Evolutionary conservation across 371 early-diverging fungal species (phyloP).

Genomic region (Umbelopsis sp.): DNA sequence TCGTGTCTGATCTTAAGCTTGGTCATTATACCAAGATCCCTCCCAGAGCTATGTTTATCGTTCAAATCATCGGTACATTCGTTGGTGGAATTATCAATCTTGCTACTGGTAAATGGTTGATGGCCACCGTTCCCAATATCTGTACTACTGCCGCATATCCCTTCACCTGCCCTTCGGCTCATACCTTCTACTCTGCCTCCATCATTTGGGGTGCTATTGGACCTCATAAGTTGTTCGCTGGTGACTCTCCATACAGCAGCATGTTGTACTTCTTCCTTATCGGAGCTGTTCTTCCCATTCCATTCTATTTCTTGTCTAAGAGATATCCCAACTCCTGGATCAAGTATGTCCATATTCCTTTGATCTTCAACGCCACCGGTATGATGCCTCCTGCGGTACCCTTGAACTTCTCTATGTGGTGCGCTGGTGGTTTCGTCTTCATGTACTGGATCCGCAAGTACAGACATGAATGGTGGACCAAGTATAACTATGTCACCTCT

Average conservation of each 20-base stretch:
- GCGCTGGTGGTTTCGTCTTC: slow-evolving; percentile 65
- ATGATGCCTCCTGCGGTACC: slow-evolving; percentile 73
- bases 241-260: slow-evolving; percentile 53
- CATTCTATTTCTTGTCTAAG: slow-evolving; percentile 55
- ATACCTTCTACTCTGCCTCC: slow-evolving; percentile 67
- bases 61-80: slow-evolving; percentile 61
- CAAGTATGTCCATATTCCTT: slow-evolving; percentile 64
- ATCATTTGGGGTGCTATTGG: slow-evolving; percentile 79
- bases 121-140: slow-evolving; percentile 59
- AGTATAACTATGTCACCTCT: slow-evolving; percentile 75
- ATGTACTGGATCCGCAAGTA: slow-evolving; percentile 62
- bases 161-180: slow-evolving; percentile 66
- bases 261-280: slow-evolving; percentile 66
- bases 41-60: slow-evolving; percentile 70
- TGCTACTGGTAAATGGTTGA: slow-evolving; percentile 63
- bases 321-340: slow-evolving; percentile 54
- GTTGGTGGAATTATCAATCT: slow-evolving; percentile 67
- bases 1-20: slow-evolving; percentile 68
- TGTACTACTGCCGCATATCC: slow-evolving; percentile 53
- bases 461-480: slow-evolving; percentile 65
- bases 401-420: slow-evolving; percentile 66
- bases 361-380: slow-evolving; percentile 67
- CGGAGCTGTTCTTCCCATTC: slow-evolving; percentile 68
- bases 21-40: slow-evolving; percentile 74
- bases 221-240: slow-evolving; percentile 71